A percentile compares a stretch with the other conserved stretches of the same genome.
These are phyloP conservation scores for Podosphaera fusca DNA, from an alignment of 2,329 filamentous ascomycete genomes.

Conservation along the genomic window DNA sequence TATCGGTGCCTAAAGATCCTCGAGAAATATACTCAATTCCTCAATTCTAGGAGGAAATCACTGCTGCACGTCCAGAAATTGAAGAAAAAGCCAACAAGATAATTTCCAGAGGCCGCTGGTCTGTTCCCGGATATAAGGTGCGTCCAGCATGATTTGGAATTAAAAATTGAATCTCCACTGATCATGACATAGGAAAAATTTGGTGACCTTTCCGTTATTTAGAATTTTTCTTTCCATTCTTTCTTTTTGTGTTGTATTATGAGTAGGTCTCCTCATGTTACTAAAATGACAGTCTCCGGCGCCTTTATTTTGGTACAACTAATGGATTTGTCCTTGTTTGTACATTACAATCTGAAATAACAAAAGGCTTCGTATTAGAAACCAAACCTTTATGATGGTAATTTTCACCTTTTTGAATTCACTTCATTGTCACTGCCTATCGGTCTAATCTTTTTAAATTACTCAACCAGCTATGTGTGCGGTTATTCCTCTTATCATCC, in stretches of 20 bases:
- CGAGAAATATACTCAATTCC: background rate
- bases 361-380: too few species aligned
- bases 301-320: too few species aligned
- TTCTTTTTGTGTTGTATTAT: slow-evolving; percentile 39
- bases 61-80: slow-evolving; percentile 81
- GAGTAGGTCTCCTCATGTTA: too few species aligned
- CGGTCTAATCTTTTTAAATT: too few species aligned
- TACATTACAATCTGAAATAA: too few species aligned
- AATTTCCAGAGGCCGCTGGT: slow-evolving; percentile 95
- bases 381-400: too few species aligned
- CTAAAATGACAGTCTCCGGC: too few species aligned
- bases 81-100: slow-evolving; percentile 90
- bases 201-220: slow-evolving; percentile 85
- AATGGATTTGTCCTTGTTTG: too few species aligned
- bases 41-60: slow-evolving; percentile 60
- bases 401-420: too few species aligned
- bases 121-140: slow-evolving; percentile 97
- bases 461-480: too few species aligned
- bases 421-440: too few species aligned
- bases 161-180: background rate
- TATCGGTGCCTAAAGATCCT: slow-evolving; percentile 14
- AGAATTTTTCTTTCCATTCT: slow-evolving; percentile 23
- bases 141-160: slow-evolving; percentile 13
- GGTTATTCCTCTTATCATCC: too few species aligned
- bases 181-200: slow-evolving; percentile 67